These are phyloP conservation scores for Nigrograna mackinnonii DNA, from an alignment of 2,329 filamentous ascomycete genomes.

Conservation along the genomic window DNA sequence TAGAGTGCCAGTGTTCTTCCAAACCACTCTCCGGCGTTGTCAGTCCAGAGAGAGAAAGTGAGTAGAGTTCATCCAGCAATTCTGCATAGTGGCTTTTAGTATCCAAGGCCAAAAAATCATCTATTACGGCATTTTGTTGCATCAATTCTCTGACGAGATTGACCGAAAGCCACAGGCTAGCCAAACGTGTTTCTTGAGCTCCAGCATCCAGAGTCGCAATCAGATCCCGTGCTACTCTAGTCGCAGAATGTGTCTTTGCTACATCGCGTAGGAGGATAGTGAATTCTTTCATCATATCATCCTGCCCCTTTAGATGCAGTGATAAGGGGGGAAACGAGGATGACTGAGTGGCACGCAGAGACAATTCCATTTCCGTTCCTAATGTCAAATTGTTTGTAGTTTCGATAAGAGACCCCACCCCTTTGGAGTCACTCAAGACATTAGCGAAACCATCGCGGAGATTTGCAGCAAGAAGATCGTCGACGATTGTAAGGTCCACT, in stretches of 20 bases:
- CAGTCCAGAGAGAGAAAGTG: conserved; percentile 67
- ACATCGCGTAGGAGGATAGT: conserved; percentile 63
- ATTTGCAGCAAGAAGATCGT: conserved; percentile 67
- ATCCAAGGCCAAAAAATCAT: conserved; percentile 67
- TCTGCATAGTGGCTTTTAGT: conserved; percentile 28
- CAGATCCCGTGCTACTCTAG: conserved; percentile 65
- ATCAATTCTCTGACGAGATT: conserved; percentile 67
- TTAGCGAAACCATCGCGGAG: conserved; percentile 73
- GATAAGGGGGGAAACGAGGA: conserved; percentile 63
- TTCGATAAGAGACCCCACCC: conserved; percentile 20
- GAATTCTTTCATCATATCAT: conserved; percentile 64
- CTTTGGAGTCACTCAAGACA: conserved; percentile 45
- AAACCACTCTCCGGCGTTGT: conserved; percentile 44
- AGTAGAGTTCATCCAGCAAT: conserved; percentile 66
- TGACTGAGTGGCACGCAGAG: conserved; percentile 19
- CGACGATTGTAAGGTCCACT: conserved; percentile 67
- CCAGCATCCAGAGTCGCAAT: conserved; percentile 65
- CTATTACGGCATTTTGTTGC: conserved; percentile 57
- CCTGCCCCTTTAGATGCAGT: conserved; percentile 64
- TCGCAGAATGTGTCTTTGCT: conserved; percentile 44
- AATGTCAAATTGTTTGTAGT: conserved; percentile 6
- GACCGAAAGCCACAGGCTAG: conserved; percentile 80
- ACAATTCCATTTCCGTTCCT: conserved; percentile 15
- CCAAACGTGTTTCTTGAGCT: conserved; percentile 62
- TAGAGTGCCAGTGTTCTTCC: conserved; percentile 68